Conservation (phyloP, 148 eudicot species). For the Bassia scoparia region DNA sequence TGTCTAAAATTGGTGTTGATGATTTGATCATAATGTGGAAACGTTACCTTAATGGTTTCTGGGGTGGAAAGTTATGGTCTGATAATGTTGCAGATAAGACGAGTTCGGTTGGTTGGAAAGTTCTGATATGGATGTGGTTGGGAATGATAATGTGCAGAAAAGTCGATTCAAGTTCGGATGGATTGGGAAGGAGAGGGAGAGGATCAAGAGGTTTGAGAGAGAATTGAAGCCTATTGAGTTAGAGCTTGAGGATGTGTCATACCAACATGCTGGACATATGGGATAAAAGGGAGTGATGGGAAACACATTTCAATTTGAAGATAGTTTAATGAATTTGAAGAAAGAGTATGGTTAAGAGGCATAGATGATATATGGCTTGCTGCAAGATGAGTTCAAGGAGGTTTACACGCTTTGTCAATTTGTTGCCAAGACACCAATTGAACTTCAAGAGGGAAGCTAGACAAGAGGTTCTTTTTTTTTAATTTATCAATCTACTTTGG, state of each 20-base stretch:
- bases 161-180: constrained; percentile 15
- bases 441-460: constrained; percentile 32
- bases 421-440: constrained; percentile 69
- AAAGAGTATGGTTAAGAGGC: constrained; percentile 87
- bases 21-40: constrained; percentile 6
- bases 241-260: constrained; percentile 68
- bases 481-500: background rate
- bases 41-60: constrained; percentile 4
- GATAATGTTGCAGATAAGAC: constrained; percentile 1
- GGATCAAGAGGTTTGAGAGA: constrained; percentile 61
- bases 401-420: constrained; percentile 87
- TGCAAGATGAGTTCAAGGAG: constrained; percentile 82
- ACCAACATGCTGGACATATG: constrained; percentile 88
- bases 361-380: constrained; percentile 67
- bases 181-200: constrained; percentile 61
- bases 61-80: constrained; percentile 16
- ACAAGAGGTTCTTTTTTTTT: constrained; percentile 8
- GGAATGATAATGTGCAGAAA: background rate
- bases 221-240: constrained; percentile 61
- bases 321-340: constrained; percentile 68
- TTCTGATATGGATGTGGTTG: constrained; percentile 4
- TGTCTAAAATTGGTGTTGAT: constrained; percentile 24
- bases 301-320: constrained; percentile 77
- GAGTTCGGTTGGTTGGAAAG: constrained; percentile 18
- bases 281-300: constrained; percentile 64